These are phyloP conservation scores for Dissophora ornata DNA, from an alignment of 192 early-diverging fungal genomes.

Conservation along the genomic window DNA sequence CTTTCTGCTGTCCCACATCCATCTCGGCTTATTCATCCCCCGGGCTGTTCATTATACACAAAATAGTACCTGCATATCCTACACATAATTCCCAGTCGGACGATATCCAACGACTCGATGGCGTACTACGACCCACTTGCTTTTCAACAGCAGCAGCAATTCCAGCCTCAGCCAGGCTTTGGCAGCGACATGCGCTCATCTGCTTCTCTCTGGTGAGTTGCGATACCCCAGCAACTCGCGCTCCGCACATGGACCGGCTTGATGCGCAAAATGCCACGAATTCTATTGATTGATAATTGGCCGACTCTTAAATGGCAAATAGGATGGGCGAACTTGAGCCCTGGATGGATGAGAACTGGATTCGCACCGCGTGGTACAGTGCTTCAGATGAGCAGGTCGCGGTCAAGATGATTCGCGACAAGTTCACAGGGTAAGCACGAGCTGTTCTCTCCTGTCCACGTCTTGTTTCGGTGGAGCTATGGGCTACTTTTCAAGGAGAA, in stretches of 20 bases:
- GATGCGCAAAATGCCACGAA: too few relatives aligned
- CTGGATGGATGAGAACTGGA: conserved; percentile 98
- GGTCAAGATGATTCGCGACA: conserved; percentile 96
- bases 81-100: too few relatives aligned
- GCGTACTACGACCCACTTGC: conserved; percentile 47
- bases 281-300: too few relatives aligned
- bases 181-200: background rate
- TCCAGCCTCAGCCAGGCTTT: background rate
- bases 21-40: background rate
- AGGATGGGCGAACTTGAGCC: conserved; percentile 97
- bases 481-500: too few relatives aligned
- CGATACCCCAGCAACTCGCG: too few relatives aligned
- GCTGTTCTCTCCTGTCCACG: background rate
- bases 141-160: conserved; percentile 43
- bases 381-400: conserved; percentile 87
- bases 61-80: too few relatives aligned
- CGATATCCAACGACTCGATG: conserved; percentile 1
- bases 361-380: conserved; percentile 86
- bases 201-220: conserved; percentile 1
- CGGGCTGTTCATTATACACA: too few relatives aligned
- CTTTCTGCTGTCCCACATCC: background rate
- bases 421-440: conserved; percentile 76
- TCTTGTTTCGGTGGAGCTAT: too few relatives aligned
- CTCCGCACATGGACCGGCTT: too few relatives aligned
- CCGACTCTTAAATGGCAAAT: background rate